Evolutionary conservation across 2,329 filamentous ascomycete genomes (phyloP).

Genomic region (Xylaria sp.): DNA sequence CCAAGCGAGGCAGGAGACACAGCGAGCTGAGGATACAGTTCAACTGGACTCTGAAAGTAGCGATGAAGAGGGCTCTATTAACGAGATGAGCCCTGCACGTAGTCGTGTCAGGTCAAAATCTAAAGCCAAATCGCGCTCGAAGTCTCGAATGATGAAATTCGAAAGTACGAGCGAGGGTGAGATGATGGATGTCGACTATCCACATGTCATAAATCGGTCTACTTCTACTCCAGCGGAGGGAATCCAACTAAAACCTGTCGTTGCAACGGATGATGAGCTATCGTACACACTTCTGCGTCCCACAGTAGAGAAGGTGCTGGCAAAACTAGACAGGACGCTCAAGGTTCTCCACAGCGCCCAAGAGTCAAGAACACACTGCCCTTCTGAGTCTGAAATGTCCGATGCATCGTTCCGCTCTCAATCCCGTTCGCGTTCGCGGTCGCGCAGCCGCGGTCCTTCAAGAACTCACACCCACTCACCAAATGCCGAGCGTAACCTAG

Average conservation of each 20-base stretch:
- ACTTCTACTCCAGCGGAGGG: constrained; percentile 14
- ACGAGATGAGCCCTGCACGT: constrained; percentile 31
- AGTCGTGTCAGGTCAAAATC: constrained; percentile 25
- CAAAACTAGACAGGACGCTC: constrained; percentile 75
- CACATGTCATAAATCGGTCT: constrained; percentile 8
- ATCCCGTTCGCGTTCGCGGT: constrained; percentile 37
- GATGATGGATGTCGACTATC: constrained; percentile 41
- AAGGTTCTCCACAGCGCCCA: constrained; percentile 75
- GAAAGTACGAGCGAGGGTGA: constrained; percentile 38
- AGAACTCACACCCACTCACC: not conserved
- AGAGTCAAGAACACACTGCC: constrained; percentile 57
- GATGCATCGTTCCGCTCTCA: constrained; percentile 33
- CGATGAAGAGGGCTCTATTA: constrained; percentile 38
- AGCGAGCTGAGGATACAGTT: constrained; percentile 30
- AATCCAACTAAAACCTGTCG: constrained; percentile 57
- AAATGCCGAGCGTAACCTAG: not conserved
- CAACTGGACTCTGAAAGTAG: constrained; percentile 24
- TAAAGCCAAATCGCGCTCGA: constrained; percentile 28
- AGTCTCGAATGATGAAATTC: constrained; percentile 38
- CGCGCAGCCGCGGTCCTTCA: constrained; percentile 9
- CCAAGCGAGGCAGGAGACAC: constrained; percentile 50
- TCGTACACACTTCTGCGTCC: constrained; percentile 74
- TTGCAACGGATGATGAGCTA: constrained; percentile 76
- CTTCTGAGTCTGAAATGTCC: constrained; percentile 46
- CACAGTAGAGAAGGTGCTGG: constrained; percentile 74